These are phyloP conservation scores for Ettlia oleoabundans DNA, from an alignment of 139 green algal genomes.

Conservation along the genomic window DNA sequence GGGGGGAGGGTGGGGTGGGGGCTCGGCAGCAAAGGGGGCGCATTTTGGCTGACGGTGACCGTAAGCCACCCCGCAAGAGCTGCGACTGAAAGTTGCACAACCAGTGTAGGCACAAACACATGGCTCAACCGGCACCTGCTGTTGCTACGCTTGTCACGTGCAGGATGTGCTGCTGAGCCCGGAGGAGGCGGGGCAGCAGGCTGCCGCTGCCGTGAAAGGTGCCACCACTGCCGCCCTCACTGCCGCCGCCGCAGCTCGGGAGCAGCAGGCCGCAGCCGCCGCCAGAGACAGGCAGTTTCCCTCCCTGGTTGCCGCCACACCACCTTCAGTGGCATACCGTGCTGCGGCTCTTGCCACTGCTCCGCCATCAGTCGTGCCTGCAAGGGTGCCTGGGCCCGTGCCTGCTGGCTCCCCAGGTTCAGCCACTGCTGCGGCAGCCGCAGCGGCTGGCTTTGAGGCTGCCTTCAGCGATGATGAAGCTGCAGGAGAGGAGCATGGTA, in stretches of 20 bases:
- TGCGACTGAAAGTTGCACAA: too few relatives aligned
- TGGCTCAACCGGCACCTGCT: too few relatives aligned
- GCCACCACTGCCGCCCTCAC: constrained; percentile 16
- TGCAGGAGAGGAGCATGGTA: not conserved
- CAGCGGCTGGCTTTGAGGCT: not conserved
- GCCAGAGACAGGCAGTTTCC: constrained; percentile 18
- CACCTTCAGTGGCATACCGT: too few relatives aligned
- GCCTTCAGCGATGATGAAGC: not conserved
- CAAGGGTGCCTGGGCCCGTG: not conserved
- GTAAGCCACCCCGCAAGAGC: too few relatives aligned
- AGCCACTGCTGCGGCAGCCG: not conserved
- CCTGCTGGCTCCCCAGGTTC: not conserved
- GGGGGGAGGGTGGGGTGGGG: too few relatives aligned
- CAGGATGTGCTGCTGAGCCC: constrained; percentile 1
- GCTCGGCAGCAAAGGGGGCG: not conserved
- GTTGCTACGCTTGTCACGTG: not conserved
- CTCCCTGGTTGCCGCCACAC: too few relatives aligned
- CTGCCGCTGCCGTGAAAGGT: constrained; percentile 38
- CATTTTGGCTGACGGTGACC: too few relatives aligned
- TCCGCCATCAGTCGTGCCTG: not conserved
- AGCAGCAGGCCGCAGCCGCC: not conserved
- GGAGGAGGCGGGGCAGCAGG: constrained; percentile 38
- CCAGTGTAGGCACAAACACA: too few relatives aligned
- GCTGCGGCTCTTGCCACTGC: not conserved
- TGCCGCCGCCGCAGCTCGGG: not conserved